These are phyloP conservation scores for Ustilago sp. DNA, from an alignment of 1,284 basidiomycete genomes.

Conservation along the genomic window DNA sequence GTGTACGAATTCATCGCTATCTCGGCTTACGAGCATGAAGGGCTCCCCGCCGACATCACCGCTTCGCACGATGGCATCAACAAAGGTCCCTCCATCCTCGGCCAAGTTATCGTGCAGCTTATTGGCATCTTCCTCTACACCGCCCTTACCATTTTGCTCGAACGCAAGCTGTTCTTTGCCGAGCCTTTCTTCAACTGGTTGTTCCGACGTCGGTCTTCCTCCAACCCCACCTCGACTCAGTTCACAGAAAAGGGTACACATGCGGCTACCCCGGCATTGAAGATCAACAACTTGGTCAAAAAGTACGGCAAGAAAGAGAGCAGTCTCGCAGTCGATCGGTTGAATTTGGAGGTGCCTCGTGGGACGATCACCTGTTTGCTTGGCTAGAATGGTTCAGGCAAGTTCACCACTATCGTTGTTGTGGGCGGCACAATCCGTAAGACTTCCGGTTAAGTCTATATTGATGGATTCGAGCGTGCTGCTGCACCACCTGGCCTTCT, in stretches of 20 bases:
- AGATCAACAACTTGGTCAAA: constrained; percentile 36
- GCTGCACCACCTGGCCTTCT: constrained; percentile 74
- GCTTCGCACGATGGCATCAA: constrained; percentile 69
- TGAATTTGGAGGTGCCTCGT: constrained; percentile 76
- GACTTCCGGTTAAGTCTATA: constrained; percentile 75
- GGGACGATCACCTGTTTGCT: constrained; percentile 80
- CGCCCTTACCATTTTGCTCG: constrained; percentile 75
- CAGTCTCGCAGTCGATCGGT: constrained; percentile 70
- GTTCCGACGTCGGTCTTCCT: constrained; percentile 39
- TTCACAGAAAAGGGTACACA: constrained; percentile 18
- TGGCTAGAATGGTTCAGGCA: constrained; percentile 79
- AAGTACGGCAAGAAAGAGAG: constrained; percentile 47
- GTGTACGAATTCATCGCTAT: constrained; percentile 79
- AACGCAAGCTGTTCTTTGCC: constrained; percentile 77
- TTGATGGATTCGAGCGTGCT: constrained; percentile 72
- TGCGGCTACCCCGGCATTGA: constrained; percentile 30
- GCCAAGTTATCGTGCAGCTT: constrained; percentile 68
- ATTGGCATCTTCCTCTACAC: constrained; percentile 80
- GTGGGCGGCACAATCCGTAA: constrained; percentile 75
- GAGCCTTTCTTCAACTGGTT: constrained; percentile 70
- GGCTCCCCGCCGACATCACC: constrained; percentile 73
- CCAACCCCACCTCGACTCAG: not conserved
- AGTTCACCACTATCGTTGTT: constrained; percentile 79
- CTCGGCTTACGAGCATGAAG: constrained; percentile 77
- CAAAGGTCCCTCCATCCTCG: constrained; percentile 73